Conservation (phyloP, 176 grass and related monocot genomes). For the Oryza australiensis region DNA sequence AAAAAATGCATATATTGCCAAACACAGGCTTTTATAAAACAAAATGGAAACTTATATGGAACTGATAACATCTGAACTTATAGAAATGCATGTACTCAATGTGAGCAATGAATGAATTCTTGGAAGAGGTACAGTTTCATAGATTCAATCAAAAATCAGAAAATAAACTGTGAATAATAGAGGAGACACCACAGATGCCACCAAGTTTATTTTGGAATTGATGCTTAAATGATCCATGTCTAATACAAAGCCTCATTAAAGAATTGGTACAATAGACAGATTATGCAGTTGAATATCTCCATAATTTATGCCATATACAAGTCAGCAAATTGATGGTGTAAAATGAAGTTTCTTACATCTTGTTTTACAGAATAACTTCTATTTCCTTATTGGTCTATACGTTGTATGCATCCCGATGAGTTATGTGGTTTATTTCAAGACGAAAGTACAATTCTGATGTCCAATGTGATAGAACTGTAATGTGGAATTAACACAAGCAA, state of each 20-base stretch:
- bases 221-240: not conserved
- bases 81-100: constrained; percentile 5
- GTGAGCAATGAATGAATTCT: not conserved
- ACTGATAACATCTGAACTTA: not conserved
- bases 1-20: not conserved
- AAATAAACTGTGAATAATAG: constrained; percentile 7
- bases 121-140: not conserved
- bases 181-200: not conserved
- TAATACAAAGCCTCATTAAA: not conserved
- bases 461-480: not conserved
- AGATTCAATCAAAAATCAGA: not conserved
- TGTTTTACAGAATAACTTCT: not conserved
- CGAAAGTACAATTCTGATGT: not conserved
- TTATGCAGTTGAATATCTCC: not conserved
- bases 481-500: not conserved
- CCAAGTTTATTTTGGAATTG: not conserved
- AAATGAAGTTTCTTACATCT: not conserved
- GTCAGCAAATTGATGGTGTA: not conserved
- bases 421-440: constrained; percentile 14
- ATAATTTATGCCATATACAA: constrained; percentile 15
- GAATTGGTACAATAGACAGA: not conserved
- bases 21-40: constrained; percentile 3
- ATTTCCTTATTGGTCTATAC: not conserved
- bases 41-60: not conserved
- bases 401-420: not conserved